phyloP scores from a whole-genome alignment of 148 eudicot species.

The Chenopodium suecicum region DNA sequence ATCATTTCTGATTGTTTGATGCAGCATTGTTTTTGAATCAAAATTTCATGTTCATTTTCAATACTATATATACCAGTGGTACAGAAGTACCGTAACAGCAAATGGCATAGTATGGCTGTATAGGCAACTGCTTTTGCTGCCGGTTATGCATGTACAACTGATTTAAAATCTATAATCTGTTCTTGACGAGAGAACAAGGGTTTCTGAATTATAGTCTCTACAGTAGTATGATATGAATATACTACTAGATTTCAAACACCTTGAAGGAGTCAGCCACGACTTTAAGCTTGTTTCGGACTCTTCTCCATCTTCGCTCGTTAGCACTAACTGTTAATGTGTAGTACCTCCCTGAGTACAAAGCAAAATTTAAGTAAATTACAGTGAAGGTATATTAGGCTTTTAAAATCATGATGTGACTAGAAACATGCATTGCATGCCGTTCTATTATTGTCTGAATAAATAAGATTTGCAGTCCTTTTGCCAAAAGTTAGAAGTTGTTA shows the following conservation, averaged over 20 bases:
- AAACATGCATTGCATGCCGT: background rate
- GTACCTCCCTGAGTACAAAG: conserved; percentile 58
- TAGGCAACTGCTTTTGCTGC: background rate
- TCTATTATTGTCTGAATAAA: background rate
- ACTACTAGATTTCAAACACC: conserved; percentile 58
- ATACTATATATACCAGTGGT: background rate
- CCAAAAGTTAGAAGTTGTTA: background rate
- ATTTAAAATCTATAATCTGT: background rate
- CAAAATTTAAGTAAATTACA: background rate
- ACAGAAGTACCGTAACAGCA: no score
- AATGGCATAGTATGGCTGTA: background rate
- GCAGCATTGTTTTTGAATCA: no score
- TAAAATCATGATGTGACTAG: no score
- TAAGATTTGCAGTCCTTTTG: background rate
- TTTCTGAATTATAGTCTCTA: background rate
- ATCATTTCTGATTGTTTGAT: no score
- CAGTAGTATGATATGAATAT: background rate
- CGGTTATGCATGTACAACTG: background rate
- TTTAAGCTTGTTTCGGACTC: conserved; percentile 66
- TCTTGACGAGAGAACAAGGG: background rate
- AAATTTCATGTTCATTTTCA: background rate
- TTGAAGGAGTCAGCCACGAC: conserved; percentile 85
- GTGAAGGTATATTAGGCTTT: background rate
- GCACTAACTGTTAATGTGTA: conserved; percentile 83
- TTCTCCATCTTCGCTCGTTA: conserved; percentile 77